Conservation (phyloP, 2,329 filamentous ascomycete genomes). For the Fusarium sp. region DNA sequence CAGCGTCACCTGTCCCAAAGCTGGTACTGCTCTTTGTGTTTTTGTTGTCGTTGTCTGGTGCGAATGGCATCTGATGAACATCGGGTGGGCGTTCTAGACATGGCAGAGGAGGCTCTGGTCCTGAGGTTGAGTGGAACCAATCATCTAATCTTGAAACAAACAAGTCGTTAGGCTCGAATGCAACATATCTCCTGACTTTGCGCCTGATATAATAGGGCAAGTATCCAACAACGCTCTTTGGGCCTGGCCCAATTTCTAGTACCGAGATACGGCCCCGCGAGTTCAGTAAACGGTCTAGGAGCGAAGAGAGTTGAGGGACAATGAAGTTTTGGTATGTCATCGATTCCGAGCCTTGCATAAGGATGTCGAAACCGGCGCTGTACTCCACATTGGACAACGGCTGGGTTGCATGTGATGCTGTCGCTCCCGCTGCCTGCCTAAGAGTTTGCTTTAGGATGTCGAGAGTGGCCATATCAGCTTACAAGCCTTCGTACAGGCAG, state of each 20-base stretch:
- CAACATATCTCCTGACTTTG: slow-evolving; percentile 60
- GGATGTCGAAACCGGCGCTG: not conserved
- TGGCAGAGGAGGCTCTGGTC: slow-evolving; percentile 49
- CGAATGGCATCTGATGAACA: slow-evolving; percentile 55
- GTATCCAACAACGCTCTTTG: slow-evolving; percentile 60
- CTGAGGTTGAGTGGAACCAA: slow-evolving; percentile 47
- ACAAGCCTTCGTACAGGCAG: fast-evolving
- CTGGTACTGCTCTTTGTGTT: slow-evolving; percentile 38
- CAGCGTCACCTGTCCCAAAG: slow-evolving; percentile 13
- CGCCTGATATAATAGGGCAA: slow-evolving; percentile 54
- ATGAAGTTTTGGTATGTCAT: not conserved
- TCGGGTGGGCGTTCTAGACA: slow-evolving; percentile 50
- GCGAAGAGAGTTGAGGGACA: not conserved
- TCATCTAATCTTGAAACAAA: slow-evolving; percentile 57
- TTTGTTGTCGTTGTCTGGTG: not conserved
- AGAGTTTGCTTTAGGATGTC: not conserved
- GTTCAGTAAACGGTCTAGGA: not conserved
- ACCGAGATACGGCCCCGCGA: slow-evolving; percentile 56
- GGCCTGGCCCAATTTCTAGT: slow-evolving; percentile 69
- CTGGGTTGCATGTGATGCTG: not conserved
- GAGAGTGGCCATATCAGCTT: not conserved
- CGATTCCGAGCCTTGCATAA: not conserved
- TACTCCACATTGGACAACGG: not conserved
- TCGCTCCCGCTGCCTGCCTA: not conserved
- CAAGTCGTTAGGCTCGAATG: slow-evolving; percentile 62